Evolutionary conservation across 306 rosid genomes (phyloP).

Genomic region (Lithocarpus polystachyus): DNA sequence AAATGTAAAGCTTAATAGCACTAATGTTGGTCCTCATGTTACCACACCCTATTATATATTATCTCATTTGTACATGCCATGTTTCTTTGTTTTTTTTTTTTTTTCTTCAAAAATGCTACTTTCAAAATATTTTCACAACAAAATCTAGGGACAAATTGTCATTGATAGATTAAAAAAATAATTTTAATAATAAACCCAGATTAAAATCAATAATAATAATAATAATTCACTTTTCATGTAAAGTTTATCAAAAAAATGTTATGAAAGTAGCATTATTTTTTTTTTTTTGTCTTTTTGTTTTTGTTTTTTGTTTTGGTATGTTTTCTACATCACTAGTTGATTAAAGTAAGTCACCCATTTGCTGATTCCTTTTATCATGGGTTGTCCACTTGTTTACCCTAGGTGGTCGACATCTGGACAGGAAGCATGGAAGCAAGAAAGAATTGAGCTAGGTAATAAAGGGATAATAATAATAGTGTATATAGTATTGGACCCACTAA

Average conservation of each 20-base stretch:
- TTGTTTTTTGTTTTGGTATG: too few species aligned
- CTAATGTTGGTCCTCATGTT: conserved; percentile 30
- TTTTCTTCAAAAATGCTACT: too few species aligned
- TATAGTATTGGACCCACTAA: conserved; percentile 27
- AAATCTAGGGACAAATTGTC: too few species aligned
- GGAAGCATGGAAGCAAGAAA: neutral
- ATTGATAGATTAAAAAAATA: too few species aligned
- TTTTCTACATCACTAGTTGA: conserved; percentile 21
- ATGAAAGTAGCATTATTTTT: too few species aligned
- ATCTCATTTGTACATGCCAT: conserved; percentile 20
- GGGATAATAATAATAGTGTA: too few species aligned
- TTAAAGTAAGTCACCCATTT: neutral
- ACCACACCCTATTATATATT: conserved; percentile 4
- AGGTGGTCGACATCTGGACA: conserved; percentile 19
- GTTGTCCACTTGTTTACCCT: neutral
- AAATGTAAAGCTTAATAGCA: conserved; percentile 25
- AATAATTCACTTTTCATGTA: too few species aligned
- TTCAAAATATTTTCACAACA: too few species aligned
- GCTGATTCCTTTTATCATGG: neutral
- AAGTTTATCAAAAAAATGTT: too few species aligned
- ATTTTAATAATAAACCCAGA: too few species aligned
- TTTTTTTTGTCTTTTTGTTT: too few species aligned
- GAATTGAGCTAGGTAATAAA: neutral
- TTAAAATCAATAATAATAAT: too few species aligned
- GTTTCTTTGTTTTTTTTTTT: neutral